These are phyloP conservation scores for Hevea brasiliensis DNA, from an alignment of 345 rosid species.

Conservation along the genomic window DNA sequence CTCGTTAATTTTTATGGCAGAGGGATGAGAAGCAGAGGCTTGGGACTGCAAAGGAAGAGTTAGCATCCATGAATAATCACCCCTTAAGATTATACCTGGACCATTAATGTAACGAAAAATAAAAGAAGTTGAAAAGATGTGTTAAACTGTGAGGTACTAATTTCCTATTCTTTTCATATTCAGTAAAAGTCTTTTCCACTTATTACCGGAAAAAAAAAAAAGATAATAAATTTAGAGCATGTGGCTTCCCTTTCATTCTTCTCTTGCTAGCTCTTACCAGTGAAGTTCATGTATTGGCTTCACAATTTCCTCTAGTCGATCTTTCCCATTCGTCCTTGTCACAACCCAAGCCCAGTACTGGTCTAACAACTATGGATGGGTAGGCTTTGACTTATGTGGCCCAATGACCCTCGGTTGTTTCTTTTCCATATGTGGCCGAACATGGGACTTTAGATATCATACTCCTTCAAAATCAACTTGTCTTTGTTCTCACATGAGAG, in stretches of 20 bases:
- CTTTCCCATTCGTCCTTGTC: too few species aligned
- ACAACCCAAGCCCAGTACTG: too few species aligned
- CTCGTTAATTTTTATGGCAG: conserved; percentile 34
- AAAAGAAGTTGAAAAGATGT: conserved; percentile 52
- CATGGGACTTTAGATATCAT: too few species aligned
- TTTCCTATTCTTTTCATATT: conserved; percentile 13
- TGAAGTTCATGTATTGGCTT: neutral
- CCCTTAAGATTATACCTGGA: conserved; percentile 61
- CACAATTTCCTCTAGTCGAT: neutral
- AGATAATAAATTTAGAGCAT: neutral
- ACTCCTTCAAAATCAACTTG: too few species aligned
- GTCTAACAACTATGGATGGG: too few species aligned
- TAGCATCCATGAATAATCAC: conserved; percentile 68
- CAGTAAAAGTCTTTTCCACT: neutral
- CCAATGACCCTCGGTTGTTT: too few species aligned
- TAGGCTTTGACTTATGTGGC: too few species aligned
- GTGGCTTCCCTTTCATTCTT: neutral
- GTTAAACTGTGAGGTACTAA: conserved; percentile 36
- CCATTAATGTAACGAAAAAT: conserved; percentile 17
- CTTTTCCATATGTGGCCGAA: too few species aligned
- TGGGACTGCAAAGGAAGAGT: conserved; percentile 53
- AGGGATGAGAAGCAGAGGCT: conserved; percentile 53
- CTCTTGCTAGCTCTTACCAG: neutral
- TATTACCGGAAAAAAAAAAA: too few species aligned
- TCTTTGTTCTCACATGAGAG: too few species aligned